These are phyloP conservation scores for Crataegus laevigata DNA, from an alignment of 306 rosid species.

Conservation along the genomic window DNA sequence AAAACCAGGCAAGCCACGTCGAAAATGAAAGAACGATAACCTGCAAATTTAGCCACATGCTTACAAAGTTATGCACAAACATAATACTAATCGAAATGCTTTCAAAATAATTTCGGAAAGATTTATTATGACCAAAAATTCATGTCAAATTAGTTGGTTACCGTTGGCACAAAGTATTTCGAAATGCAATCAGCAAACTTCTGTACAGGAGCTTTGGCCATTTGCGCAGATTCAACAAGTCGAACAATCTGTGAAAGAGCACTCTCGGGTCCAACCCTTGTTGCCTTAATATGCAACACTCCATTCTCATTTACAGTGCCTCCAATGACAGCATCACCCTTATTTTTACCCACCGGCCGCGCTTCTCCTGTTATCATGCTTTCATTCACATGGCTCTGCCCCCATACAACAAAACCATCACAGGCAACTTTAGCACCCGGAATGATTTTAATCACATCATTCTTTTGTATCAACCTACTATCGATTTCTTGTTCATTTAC, in stretches of 20 bases:
- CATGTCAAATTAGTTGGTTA: conserved; percentile 9
- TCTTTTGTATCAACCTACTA: conserved; percentile 54
- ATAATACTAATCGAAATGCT: neutral
- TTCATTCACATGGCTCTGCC: conserved; percentile 73
- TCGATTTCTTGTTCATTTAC: conserved; percentile 47
- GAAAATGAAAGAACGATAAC: conserved; percentile 59
- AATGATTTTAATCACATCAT: conserved; percentile 58
- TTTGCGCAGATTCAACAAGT: conserved; percentile 83
- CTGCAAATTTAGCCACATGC: conserved; percentile 19
- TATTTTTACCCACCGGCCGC: conserved; percentile 42
- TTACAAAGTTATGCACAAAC: neutral
- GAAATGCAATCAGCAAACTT: conserved; percentile 73
- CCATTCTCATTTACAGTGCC: conserved; percentile 83
- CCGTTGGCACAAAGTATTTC: conserved; percentile 75
- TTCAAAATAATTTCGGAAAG: neutral
- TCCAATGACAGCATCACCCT: conserved; percentile 69
- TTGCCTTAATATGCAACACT: conserved; percentile 66
- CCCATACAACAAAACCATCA: conserved; percentile 72
- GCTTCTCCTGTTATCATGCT: conserved; percentile 94
- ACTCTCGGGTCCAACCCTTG: conserved; percentile 77
- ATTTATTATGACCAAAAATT: neutral
- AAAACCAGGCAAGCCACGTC: conserved; percentile 72
- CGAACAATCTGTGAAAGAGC: conserved; percentile 80
- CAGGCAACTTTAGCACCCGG: conserved; percentile 78
- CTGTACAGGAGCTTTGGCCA: conserved; percentile 93